Base-by-base conservation (phyloP, 2,329 filamentous ascomycete species). In the Diaporthe sp. region DNA sequence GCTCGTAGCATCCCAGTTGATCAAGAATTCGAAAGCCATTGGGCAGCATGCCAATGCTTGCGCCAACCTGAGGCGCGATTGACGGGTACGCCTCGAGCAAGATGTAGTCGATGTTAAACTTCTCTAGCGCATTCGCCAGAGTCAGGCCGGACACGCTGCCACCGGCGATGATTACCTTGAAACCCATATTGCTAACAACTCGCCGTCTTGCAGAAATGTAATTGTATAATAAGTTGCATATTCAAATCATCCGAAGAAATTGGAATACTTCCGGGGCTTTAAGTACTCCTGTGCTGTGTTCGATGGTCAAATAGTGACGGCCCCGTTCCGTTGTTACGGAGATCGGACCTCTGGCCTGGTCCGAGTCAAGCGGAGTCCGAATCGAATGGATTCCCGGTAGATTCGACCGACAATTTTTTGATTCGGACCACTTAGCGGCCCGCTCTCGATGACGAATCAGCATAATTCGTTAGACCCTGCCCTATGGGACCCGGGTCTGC, bases 61-160 rank as follows among this genome's bases (percentile, higher is more conserved):
- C 87, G 0, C 89, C 89, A 0, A 86, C 80, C 25, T 84, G 80
- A 0, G 88, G 87, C 0, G 84, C 84, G 28, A 89, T 84, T 0
- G 82, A 78, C 0, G 75, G 33, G 55, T 85, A 79, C 0, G 81
- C 79, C 75, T 90, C 88, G 0, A 90, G 82, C 0, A 90, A 73
- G 1, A 88, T 74, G 77, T 85, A 90, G 76, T 89, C 85, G 73
- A 90, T 85, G 47, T 78, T 79, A 50, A 84, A 80, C 55, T 80
- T 78, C 69, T 89, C 83, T 9, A 71, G 83, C 75, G 84, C 83
- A 57, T 84, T 83, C 5, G 87, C 86, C 13, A 88, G 78, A 0
- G 84, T 81, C 1, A 89, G 79, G 4, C 88, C 89, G 4, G 84
- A 82, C 22, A 89, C 79, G 66, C 86, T 83, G 17, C 86, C 88